Evolutionary conservation across 2,329 filamentous ascomycete genomes (phyloP).

Genomic region (Trichophyton schoenleinii): DNA sequence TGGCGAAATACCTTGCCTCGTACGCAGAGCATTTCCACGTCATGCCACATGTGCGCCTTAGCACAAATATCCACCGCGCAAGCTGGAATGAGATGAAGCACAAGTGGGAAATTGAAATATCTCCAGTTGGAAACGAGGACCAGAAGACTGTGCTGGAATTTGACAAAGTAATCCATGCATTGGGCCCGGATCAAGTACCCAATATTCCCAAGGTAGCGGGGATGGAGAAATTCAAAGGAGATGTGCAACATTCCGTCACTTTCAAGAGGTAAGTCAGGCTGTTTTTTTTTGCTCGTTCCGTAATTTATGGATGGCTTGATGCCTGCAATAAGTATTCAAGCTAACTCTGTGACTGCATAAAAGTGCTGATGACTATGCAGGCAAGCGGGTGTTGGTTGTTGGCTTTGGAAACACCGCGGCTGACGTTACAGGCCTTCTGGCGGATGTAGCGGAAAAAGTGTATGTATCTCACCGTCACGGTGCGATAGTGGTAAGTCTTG

Average conservation of each 20-base stretch:
- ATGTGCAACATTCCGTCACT: neutral
- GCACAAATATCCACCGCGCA: conserved; percentile 9
- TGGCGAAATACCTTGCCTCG: conserved; percentile 13
- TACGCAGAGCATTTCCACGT: conserved; percentile 12
- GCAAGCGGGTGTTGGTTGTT: neutral
- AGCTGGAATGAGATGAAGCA: conserved; percentile 6
- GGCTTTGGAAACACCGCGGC: neutral
- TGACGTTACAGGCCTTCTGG: neutral
- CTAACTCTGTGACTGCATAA: neutral
- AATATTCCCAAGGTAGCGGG: conserved; percentile 14
- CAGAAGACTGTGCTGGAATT: conserved; percentile 12
- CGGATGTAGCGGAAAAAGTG: neutral
- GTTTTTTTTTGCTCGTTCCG: no score
- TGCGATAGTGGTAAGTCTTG: neutral
- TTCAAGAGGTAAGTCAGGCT: neutral
- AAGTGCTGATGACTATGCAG: neutral
- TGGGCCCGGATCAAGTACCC: conserved; percentile 17
- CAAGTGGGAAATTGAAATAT: conserved; percentile 13
- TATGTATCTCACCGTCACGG: neutral
- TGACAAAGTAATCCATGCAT: conserved; percentile 26
- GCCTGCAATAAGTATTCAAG: neutral
- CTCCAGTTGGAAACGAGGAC: neutral
- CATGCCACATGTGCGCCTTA: conserved; percentile 8
- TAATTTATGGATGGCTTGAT: neutral
- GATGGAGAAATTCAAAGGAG: conserved; percentile 12